A percentile compares a stretch with the other conserved stretches of the same genome.
Evolutionary conservation across 495 filamentous ascomycete genomes (phyloP).

Genomic region (Penicillium daleae): DNA sequence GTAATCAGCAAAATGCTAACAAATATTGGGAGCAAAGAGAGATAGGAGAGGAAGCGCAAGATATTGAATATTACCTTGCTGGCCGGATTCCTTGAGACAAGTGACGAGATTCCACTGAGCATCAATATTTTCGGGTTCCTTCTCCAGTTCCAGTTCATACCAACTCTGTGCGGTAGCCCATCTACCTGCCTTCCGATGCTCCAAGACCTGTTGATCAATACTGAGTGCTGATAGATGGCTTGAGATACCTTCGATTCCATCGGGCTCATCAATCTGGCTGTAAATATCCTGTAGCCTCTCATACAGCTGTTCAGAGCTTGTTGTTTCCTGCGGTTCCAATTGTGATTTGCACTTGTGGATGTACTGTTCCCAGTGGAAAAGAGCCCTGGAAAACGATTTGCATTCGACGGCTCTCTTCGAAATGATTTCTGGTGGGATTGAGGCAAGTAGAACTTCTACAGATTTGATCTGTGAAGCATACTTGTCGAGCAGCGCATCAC

Average conservation of each 20-base stretch:
- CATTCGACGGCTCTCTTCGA: conserved; percentile 87
- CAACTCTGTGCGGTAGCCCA: conserved; percentile 98
- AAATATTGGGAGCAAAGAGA: conserved; percentile 16
- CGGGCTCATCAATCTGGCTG: conserved; percentile 94
- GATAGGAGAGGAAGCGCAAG: conserved; percentile 17
- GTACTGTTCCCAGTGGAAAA: conserved; percentile 93
- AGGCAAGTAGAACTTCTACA: conserved; percentile 64
- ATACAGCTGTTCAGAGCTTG: conserved; percentile 62
- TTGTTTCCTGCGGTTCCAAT: conserved; percentile 36
- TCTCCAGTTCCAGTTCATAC: conserved; percentile 87
- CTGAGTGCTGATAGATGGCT: conserved; percentile 78
- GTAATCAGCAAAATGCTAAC: neutral
- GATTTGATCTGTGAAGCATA: conserved; percentile 58
- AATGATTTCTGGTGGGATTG: conserved; percentile 83
- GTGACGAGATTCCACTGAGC: conserved; percentile 82
- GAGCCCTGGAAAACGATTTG: conserved; percentile 85
- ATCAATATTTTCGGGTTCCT: conserved; percentile 74
- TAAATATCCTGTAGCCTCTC: conserved; percentile 89
- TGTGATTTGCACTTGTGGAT: conserved; percentile 63
- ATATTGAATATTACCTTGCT: conserved; percentile 65
- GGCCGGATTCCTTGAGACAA: conserved; percentile 89
- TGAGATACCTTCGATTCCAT: conserved; percentile 94
- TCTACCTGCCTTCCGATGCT: conserved; percentile 89
- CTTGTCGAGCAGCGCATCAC: conserved; percentile 45
- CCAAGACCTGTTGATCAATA: conserved; percentile 88